Evolutionary conservation across 2,329 filamentous ascomycete species (phyloP).

Genomic region (Grosmannia huntii): DNA sequence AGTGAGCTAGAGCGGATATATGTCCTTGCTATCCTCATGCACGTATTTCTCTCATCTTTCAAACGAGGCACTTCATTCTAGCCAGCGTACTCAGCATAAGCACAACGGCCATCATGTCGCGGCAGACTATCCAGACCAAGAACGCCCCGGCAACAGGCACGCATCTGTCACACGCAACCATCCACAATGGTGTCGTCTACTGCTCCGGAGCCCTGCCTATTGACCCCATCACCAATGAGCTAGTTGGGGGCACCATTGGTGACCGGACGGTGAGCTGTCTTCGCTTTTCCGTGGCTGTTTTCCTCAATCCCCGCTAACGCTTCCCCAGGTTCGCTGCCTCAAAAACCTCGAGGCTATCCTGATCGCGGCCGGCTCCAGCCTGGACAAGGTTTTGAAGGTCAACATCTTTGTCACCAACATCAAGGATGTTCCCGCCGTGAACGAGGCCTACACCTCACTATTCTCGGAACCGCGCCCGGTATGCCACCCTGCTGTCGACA

Average conservation of each 20-base stretch:
- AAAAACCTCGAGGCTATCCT: slow-evolving; percentile 77
- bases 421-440: slow-evolving; percentile 1
- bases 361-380: slow-evolving; percentile 62
- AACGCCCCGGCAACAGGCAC: slow-evolving; percentile 38
- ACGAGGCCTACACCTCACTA: background rate
- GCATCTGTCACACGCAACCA: slow-evolving; percentile 1
- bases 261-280: slow-evolving; percentile 1
- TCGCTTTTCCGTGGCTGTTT: too few species aligned
- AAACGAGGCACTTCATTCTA: background rate
- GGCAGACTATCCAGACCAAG: slow-evolving; percentile 41
- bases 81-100: background rate
- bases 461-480: slow-evolving; percentile 3
- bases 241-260: slow-evolving; percentile 4
- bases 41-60: background rate
- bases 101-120: background rate
- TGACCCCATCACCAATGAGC: background rate
- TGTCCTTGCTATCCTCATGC: background rate
- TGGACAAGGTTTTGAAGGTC: slow-evolving; percentile 77
- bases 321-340: slow-evolving; percentile 29
- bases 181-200: slow-evolving; percentile 4
- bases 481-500: background rate
- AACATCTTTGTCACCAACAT: slow-evolving; percentile 86
- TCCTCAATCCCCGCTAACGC: too few species aligned
- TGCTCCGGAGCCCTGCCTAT: slow-evolving; percentile 2
- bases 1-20: background rate